A percentile compares a stretch with the other conserved stretches of the same genome.
phyloP scores from a whole-genome alignment of 306 rosid species.

The Sophora flavescens region DNA sequence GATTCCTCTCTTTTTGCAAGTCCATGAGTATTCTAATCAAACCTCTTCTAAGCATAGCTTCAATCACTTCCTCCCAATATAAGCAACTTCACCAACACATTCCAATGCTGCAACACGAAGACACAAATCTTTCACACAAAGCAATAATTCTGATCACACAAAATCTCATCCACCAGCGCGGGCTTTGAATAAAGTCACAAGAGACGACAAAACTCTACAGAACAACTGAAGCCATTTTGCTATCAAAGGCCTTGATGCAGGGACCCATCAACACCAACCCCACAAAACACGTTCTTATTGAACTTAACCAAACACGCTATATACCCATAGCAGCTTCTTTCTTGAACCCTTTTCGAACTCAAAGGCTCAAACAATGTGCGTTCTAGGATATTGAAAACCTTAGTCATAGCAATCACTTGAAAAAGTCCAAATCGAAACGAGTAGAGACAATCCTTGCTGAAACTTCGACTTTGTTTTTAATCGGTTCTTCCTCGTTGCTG shows the following conservation, averaged over 20 bases:
- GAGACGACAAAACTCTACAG: slow-evolving; percentile 56
- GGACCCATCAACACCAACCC: slow-evolving; percentile 83
- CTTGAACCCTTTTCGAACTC: slow-evolving; percentile 53
- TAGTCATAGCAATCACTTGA: slow-evolving; percentile 56
- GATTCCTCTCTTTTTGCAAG: slow-evolving; percentile 55
- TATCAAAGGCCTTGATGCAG: slow-evolving; percentile 48
- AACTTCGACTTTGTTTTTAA: slow-evolving; percentile 48
- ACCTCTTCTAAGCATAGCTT: slow-evolving; percentile 51
- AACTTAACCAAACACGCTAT: slow-evolving; percentile 60
- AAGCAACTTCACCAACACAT: slow-evolving; percentile 60
- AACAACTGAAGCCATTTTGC: slow-evolving; percentile 51
- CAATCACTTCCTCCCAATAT: slow-evolving; percentile 72
- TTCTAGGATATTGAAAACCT: slow-evolving; percentile 56
- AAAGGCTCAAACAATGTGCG: slow-evolving; percentile 40
- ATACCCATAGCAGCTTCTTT: slow-evolving; percentile 57
- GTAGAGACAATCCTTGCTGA: slow-evolving; percentile 48
- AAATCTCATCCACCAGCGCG: slow-evolving; percentile 68
- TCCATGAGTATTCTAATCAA: slow-evolving; percentile 62
- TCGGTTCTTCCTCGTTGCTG: slow-evolving; percentile 16
- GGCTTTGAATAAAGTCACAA: slow-evolving; percentile 57
- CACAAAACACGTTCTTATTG: slow-evolving; percentile 73
- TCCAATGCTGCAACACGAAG: slow-evolving; percentile 58
- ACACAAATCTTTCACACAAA: slow-evolving; percentile 44
- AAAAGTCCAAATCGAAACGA: slow-evolving; percentile 58
- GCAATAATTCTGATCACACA: slow-evolving; percentile 42